Base-by-base conservation (phyloP, 2,329 filamentous ascomycete species). In the Beauveria brongniartii region DNA sequence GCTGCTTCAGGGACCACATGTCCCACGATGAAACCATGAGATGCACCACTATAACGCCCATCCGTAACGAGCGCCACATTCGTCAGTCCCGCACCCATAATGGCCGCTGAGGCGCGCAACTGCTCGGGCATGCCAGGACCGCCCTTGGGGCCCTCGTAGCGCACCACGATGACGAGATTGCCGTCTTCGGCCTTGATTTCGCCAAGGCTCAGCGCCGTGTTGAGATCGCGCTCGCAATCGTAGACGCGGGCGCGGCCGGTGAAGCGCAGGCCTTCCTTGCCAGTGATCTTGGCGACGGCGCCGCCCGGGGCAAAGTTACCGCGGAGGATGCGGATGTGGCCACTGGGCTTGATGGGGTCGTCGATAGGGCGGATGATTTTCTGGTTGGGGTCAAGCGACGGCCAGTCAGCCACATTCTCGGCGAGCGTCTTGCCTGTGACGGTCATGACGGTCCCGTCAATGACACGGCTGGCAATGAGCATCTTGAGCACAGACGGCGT, bases 111-210 rank as follows among this genome's bases (percentile, higher is more conserved):
- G 12, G 93, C 90, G 71, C 89, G 91, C 50, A 97, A 82, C 75
- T 96, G 92, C 75, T 97, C 93, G 2, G 92, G 93, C 93, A 97
- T 97, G 48, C 93, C 93, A 0, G 93, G 93, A 0, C 93, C 93
- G 64, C 93, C 93, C 71, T 91, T 92, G 14, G 93, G 93, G 0
- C 93, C 93, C 72, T 97, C 93, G 72, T 97, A 97, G 24, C 93
- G 87, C 59, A 97, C 92, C 37, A 97, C 86, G 30, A 97, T 78
- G 22, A 97, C 93, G 16, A 96, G 81, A 70, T 95, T 94, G 70
- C 94, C 91, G 63, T 77, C 76, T 20, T 75, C 72, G 22, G 70
- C 67, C 41, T 66, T 70, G 71, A 82, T 80, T 7, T 84, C 84
- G 41, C 85, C 84, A 0, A 85, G 83, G 52, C 91, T 89, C 55